Percentiles rank a stretch among this genome's conserved stretches.
These are phyloP conservation scores for Dillenia turbinata DNA, from an alignment of 164 flowering plant genomes.

Conservation along the genomic window DNA sequence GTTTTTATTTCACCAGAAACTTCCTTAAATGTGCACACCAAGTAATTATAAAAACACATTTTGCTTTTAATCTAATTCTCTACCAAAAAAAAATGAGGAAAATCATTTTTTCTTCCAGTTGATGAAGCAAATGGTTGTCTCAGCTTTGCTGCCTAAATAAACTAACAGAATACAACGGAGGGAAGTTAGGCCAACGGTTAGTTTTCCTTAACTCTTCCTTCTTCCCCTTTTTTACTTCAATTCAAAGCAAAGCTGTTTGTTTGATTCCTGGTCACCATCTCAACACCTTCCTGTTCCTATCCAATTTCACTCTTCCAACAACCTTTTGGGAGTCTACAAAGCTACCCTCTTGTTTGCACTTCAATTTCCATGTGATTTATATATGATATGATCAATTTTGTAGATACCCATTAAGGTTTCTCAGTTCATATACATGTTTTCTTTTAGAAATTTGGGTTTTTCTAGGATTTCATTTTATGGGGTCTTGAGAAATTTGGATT, in stretches of 20 bases:
- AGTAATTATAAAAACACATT: too few species aligned
- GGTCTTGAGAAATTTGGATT: not conserved
- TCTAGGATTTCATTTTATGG: not conserved
- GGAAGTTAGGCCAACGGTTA: too few species aligned
- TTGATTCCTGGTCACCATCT: too few species aligned
- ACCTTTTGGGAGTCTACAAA: too few species aligned
- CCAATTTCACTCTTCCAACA: too few species aligned
- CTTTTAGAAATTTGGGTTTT: conserved; percentile 5
- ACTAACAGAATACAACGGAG: too few species aligned
- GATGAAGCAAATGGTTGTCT: not conserved
- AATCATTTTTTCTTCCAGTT: not conserved
- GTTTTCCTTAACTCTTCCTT: not conserved
- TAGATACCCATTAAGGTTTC: conserved; percentile 6
- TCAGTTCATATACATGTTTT: not conserved
- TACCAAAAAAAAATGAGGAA: not conserved
- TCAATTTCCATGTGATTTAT: not conserved
- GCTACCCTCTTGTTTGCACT: not conserved
- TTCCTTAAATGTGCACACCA: too few species aligned
- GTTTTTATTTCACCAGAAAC: too few species aligned
- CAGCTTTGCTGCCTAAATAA: too few species aligned
- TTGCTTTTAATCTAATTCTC: not conserved
- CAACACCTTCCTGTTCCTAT: too few species aligned
- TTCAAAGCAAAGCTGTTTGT: not conserved
- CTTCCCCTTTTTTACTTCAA: conserved; percentile 1
- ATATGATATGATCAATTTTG: conserved; percentile 3